A percentile compares a stretch with the other conserved stretches of the same genome.
Evolutionary conservation across 2,329 filamentous ascomycete species (phyloP).

Genomic region (Diaporthe citrichinensis): DNA sequence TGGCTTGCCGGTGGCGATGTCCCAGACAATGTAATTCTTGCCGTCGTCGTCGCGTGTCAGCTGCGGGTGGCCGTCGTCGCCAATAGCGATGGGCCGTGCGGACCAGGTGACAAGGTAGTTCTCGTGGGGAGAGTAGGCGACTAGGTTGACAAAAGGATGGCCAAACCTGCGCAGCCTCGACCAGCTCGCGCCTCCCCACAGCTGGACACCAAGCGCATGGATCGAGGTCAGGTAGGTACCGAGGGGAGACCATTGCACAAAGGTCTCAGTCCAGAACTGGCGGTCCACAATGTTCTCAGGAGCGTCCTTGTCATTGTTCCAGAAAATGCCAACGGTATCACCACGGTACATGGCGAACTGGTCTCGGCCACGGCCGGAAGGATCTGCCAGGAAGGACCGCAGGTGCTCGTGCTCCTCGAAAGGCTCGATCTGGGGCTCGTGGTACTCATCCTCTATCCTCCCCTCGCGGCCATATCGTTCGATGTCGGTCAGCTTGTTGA

Average conservation of each 20-base stretch:
- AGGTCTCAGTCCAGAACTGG: conserved; percentile 97
- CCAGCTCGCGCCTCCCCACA: conserved; percentile 95
- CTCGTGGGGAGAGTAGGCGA: conserved; percentile 95
- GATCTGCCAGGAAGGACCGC: conserved; percentile 91
- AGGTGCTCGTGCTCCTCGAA: conserved; percentile 96
- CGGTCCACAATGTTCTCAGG: conserved; percentile 93
- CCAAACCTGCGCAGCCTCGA: conserved; percentile 92
- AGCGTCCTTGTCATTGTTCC: conserved; percentile 96
- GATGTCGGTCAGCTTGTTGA: conserved; percentile 99
- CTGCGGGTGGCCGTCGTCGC: conserved; percentile 87
- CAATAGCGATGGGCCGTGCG: conserved; percentile 90
- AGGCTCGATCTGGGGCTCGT: conserved; percentile 82
- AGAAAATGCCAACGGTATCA: conserved; percentile 94
- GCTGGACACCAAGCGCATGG: conserved; percentile 95
- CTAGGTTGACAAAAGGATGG: conserved; percentile 94
- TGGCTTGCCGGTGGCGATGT: conserved; percentile 89
- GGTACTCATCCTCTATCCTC: conserved; percentile 91
- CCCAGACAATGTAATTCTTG: conserved; percentile 99
- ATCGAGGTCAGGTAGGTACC: conserved; percentile 96
- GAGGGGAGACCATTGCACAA: conserved; percentile 97
- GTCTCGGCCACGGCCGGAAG: conserved; percentile 84
- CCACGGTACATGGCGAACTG: conserved; percentile 96
- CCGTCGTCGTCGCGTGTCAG: conserved; percentile 93
- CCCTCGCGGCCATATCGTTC: conserved; percentile 96
- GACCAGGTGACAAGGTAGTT: conserved; percentile 98